These are phyloP conservation scores for Scortechinia acanthostroma DNA, from an alignment of 2,329 filamentous ascomycete species.

Conservation along the genomic window DNA sequence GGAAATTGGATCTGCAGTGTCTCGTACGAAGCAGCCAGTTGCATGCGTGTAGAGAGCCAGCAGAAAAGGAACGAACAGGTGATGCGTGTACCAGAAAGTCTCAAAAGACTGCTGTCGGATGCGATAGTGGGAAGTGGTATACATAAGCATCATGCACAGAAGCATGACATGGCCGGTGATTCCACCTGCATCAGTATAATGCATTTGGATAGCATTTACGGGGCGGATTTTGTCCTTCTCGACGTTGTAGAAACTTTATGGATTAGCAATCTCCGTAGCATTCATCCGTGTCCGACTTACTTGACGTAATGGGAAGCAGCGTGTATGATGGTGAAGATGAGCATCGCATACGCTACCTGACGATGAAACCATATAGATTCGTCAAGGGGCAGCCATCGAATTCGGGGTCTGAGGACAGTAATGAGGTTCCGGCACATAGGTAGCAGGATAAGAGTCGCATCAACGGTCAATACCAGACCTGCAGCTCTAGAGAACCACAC, in stretches of 20 bases:
- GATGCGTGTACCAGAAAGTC: slow-evolving; percentile 98
- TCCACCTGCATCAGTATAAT: slow-evolving; percentile 81
- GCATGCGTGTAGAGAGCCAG: slow-evolving; percentile 93
- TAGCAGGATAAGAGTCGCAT: slow-evolving; percentile 80
- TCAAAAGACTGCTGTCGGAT: slow-evolving; percentile 97
- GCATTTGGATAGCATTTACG: slow-evolving; percentile 77
- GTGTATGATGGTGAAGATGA: slow-evolving; percentile 76
- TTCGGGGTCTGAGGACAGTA: slow-evolving; percentile 75
- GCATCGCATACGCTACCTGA: slow-evolving; percentile 82
- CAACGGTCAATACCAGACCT: slow-evolving; percentile 75
- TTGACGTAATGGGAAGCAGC: slow-evolving; percentile 86
- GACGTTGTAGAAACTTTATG: slow-evolving; percentile 79
- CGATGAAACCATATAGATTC: slow-evolving; percentile 96
- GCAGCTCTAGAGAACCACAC: slow-evolving; percentile 96
- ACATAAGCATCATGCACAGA: slow-evolving; percentile 98
- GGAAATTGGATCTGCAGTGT: slow-evolving; percentile 64
- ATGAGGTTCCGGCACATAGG: slow-evolving; percentile 92
- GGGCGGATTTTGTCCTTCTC: slow-evolving; percentile 78
- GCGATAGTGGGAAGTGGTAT: slow-evolving; percentile 85
- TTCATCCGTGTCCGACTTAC: slow-evolving; percentile 33
- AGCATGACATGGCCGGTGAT: slow-evolving; percentile 97
- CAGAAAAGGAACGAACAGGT: slow-evolving; percentile 94
- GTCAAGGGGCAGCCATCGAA: slow-evolving; percentile 84
- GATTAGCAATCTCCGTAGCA: too few species aligned
- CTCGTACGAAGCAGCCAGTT: slow-evolving; percentile 90